Evolutionary conservation across 177 flowering plant genomes (phyloP).

Genomic region (Tripterygium wilfordii): DNA sequence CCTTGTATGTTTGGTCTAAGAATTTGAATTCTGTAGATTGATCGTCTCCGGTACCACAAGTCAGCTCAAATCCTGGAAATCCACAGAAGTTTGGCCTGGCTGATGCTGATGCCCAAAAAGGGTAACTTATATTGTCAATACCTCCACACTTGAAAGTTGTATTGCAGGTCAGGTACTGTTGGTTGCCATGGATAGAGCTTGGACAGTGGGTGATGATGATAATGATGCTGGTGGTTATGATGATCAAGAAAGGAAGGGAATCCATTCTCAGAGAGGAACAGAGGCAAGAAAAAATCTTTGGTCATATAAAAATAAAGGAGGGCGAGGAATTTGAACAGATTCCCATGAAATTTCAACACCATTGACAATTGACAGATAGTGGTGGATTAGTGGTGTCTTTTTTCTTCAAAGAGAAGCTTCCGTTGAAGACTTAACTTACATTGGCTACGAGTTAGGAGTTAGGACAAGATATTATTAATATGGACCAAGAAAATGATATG

Average conservation of each 20-base stretch:
- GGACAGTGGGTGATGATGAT: constrained; percentile 2
- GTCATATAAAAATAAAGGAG: too few species aligned
- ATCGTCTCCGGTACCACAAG: constrained; percentile 10
- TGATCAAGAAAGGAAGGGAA: background rate
- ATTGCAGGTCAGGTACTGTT: constrained; percentile 14
- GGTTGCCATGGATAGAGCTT: background rate
- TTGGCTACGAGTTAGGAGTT: too few species aligned
- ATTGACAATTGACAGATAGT: too few species aligned
- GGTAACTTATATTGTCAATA: constrained; percentile 27
- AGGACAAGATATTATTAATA: too few species aligned
- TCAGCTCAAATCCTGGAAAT: constrained; percentile 31
- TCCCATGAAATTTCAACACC: too few species aligned
- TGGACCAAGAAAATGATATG: too few species aligned
- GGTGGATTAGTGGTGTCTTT: too few species aligned
- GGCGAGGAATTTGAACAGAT: too few species aligned
- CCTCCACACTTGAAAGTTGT: constrained; percentile 14
- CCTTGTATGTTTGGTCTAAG: background rate
- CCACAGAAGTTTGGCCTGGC: constrained; percentile 36
- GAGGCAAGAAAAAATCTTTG: too few species aligned
- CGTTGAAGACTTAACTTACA: too few species aligned
- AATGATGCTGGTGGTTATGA: background rate
- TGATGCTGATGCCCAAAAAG: constrained; percentile 31
- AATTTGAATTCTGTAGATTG: constrained; percentile 5
- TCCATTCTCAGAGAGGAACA: constrained; percentile 4
- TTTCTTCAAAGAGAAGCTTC: too few species aligned